Evolutionary conservation across 805 yeast genomes (phyloP), one percentile per base, ranked within the genome.

Genomic region (Wickerhamomyces mucosus): DNA sequence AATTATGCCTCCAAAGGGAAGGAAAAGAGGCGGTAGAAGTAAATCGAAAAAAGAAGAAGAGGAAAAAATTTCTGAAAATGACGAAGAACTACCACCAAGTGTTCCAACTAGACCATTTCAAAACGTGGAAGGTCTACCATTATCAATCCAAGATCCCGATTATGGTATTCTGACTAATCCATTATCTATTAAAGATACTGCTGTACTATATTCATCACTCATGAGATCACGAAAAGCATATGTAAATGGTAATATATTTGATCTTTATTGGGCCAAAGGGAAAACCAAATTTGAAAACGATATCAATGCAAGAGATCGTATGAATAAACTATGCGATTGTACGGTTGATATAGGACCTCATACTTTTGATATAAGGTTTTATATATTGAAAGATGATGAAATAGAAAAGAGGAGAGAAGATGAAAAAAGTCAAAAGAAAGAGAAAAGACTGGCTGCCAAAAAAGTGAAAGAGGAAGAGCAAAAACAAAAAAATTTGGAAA

Each of bases 291-390:
- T 55, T 18, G 51, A 57, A 34, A 51, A 63, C 38, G 66, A 63
- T 34, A 55, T 50, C n/a, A 73, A 71, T 48, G 78, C 82, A 5
- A 62, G 94, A 45, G 96, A 89, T 41, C 76, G 76, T 34, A 86
- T 88, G 95, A 78, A 85, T 37, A 86, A 85, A 50, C 59, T 92
- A 35, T 74, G 89, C 43, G 96, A 88, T 43, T 75, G 88, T 38
- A 58, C 61, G 2, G 56, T 86, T 57, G 61, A 65, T 9, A 65
- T 80, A 15, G 97, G 96, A 0, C 95, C 96, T 0, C 98, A 89
- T 55, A 55, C 61, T 0, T 84, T 84, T 56, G 84, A 77, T 24
- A 67, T 80, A 2, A 61, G 94, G 38, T 55, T 92, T 20, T 92
- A 82, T 55, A 77, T 85, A n/a, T 70, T 85, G 32, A 82, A 83